phyloP scores from a whole-genome alignment of 2,329 filamentous ascomycete genomes.

The Orbilia oligospora region DNA sequence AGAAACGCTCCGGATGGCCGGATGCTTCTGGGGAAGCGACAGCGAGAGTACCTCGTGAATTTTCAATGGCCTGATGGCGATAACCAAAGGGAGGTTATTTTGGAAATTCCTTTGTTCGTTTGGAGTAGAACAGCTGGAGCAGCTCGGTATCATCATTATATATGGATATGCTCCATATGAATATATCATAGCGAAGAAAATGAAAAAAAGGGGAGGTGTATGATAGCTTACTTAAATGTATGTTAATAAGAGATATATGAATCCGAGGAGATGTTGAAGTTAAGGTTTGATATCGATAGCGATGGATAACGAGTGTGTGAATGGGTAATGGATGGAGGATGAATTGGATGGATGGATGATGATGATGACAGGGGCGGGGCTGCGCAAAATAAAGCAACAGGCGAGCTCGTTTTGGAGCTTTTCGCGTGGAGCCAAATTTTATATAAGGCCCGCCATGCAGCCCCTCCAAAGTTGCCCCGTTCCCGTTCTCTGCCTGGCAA shows the following conservation, averaged over 20 bases:
- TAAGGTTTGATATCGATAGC: not conserved
- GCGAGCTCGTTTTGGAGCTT: constrained; percentile 18
- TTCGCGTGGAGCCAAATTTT: constrained; percentile 43
- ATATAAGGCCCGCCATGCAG: constrained; percentile 61
- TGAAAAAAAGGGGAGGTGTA: not conserved
- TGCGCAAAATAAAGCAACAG: constrained; percentile 31
- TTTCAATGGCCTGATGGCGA: constrained; percentile 27
- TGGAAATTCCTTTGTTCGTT: constrained; percentile 35
- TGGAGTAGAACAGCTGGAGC: constrained; percentile 53
- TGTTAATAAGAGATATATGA: not conserved
- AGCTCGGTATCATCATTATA: constrained; percentile 58
- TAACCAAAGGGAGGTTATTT: not conserved
- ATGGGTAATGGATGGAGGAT: constrained; percentile 19
- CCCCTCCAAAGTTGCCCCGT: constrained; percentile 50
- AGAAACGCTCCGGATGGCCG: constrained; percentile 52
- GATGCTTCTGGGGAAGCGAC: constrained; percentile 37
- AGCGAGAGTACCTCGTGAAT: constrained; percentile 7
- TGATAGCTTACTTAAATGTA: not conserved
- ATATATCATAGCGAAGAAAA: too few species aligned
- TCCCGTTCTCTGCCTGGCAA: constrained; percentile 25
- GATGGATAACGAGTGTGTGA: constrained; percentile 3
- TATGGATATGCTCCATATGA: not conserved
- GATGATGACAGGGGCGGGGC: constrained; percentile 56
- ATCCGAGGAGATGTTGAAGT: too few species aligned
- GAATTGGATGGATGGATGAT: constrained; percentile 14